Evolutionary conservation across 148 eudicot species (phyloP).

Genomic region (Agrostemma githago): DNA sequence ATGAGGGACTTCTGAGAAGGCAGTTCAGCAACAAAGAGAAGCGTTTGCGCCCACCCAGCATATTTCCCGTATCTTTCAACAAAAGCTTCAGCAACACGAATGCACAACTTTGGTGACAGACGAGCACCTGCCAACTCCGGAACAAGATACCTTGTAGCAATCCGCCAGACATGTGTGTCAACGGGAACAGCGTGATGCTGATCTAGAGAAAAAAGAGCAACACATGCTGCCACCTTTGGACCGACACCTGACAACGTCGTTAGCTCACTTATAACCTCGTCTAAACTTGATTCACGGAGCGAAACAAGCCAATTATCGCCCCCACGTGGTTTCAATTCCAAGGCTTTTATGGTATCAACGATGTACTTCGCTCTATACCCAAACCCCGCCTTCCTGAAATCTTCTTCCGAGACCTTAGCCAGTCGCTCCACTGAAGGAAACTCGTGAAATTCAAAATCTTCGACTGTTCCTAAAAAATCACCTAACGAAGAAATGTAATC

Average conservation of each 20-base stretch:
- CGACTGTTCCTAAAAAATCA: constrained; percentile 56
- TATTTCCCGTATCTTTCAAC: constrained; percentile 83
- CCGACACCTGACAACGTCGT: constrained; percentile 87
- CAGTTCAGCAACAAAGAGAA: constrained; percentile 87
- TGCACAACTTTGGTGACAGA: constrained; percentile 56
- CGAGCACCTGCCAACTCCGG: constrained; percentile 85
- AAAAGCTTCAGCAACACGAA: constrained; percentile 89
- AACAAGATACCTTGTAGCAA: constrained; percentile 75
- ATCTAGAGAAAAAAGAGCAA: constrained; percentile 92
- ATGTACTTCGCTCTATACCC: constrained; percentile 96
- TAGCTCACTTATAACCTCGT: constrained; percentile 58
- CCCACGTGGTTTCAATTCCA: constrained; percentile 73
- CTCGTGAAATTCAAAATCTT: constrained; percentile 54
- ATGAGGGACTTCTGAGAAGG: constrained; percentile 79
- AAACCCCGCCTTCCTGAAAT: constrained; percentile 82
- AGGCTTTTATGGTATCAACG: constrained; percentile 58
- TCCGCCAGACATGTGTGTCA: constrained; percentile 95
- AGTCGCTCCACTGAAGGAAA: constrained; percentile 63
- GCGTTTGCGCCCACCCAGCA: constrained; percentile 98
- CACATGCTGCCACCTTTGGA: constrained; percentile 96
- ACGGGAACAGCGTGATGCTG: constrained; percentile 98
- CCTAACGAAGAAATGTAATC: constrained; percentile 72
- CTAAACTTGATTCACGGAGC: constrained; percentile 61
- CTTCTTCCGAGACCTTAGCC: constrained; percentile 57
- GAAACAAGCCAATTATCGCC: constrained; percentile 83